Percentiles rank a stretch among this genome's conserved stretches.
These are phyloP conservation scores for Cladosporium velox DNA, from an alignment of 2,329 filamentous ascomycete genomes.

Conservation along the genomic window DNA sequence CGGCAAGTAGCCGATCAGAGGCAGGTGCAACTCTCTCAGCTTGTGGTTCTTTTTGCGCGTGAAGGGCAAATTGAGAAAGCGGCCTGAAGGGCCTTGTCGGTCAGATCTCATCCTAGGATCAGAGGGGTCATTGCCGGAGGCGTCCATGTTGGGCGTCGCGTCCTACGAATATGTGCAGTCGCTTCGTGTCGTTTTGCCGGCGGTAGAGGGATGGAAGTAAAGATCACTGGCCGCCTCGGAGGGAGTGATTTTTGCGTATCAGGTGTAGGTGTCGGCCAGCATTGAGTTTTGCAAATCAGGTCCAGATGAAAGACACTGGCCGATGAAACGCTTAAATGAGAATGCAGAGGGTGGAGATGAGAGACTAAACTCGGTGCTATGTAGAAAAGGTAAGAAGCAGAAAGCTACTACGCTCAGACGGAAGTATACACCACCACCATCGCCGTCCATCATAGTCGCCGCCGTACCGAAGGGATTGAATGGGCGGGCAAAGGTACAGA, in stretches of 20 bases:
- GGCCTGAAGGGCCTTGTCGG: conserved; percentile 12
- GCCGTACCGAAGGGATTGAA: neutral
- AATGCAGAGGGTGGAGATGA: neutral
- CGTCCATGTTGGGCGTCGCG: neutral
- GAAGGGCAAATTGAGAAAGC: conserved; percentile 41
- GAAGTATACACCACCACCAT: neutral
- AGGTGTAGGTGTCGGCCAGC: neutral
- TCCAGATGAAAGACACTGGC: neutral
- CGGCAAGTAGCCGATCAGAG: conserved; percentile 46
- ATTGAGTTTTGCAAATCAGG: neutral
- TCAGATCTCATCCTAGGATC: conserved; percentile 16
- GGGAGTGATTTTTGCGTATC: neutral
- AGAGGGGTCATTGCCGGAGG: neutral
- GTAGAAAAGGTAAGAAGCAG: neutral
- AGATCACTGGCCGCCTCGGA: neutral
- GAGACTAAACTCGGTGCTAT: neutral
- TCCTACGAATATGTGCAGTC: neutral
- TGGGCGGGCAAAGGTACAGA: neutral
- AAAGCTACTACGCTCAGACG: conserved; percentile 3
- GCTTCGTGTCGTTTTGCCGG: neutral
- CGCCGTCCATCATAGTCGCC: neutral
- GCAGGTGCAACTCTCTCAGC: conserved; percentile 42
- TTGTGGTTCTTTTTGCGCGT: conserved; percentile 40
- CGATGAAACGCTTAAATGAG: conserved; percentile 8
- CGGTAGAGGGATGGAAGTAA: neutral